These are phyloP conservation scores for Phyllostachys edulis DNA, from an alignment of 176 grass and related monocot species.

Conservation along the genomic window DNA sequence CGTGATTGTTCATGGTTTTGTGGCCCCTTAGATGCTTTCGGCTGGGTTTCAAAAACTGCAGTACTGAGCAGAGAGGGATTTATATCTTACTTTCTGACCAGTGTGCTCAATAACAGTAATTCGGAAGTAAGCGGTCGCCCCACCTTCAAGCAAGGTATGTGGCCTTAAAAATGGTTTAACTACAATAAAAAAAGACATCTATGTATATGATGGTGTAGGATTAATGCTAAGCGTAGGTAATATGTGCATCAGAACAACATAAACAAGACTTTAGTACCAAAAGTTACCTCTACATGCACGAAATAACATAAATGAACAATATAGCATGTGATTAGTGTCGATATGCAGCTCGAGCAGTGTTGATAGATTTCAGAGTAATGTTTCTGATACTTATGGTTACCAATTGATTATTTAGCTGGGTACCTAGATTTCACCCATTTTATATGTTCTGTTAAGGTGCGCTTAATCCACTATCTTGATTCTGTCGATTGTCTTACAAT, in stretches of 20 bases:
- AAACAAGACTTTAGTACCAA: not conserved
- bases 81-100: not conserved
- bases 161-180: not conserved
- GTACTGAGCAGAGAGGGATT: not conserved
- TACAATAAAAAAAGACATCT: not conserved
- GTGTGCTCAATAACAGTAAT: not conserved
- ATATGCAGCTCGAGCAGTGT: not conserved
- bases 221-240: not conserved
- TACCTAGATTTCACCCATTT: not conserved
- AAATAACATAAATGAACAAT: not conserved
- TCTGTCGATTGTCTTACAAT: not conserved
- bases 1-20: not conserved
- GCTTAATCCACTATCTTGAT: not conserved
- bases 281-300: not conserved
- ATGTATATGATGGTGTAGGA: not conserved
- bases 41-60: not conserved
- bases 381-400: not conserved
- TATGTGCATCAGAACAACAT: not conserved
- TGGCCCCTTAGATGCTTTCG: not conserved
- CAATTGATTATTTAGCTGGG: not conserved
- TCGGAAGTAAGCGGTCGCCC: not conserved
- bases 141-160: not conserved
- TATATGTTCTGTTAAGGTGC: not conserved
- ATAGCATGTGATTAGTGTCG: not conserved
- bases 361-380: not conserved